Base-by-base conservation (phyloP, 768 basidiomycete species). In the Leccinum boreale region DNA sequence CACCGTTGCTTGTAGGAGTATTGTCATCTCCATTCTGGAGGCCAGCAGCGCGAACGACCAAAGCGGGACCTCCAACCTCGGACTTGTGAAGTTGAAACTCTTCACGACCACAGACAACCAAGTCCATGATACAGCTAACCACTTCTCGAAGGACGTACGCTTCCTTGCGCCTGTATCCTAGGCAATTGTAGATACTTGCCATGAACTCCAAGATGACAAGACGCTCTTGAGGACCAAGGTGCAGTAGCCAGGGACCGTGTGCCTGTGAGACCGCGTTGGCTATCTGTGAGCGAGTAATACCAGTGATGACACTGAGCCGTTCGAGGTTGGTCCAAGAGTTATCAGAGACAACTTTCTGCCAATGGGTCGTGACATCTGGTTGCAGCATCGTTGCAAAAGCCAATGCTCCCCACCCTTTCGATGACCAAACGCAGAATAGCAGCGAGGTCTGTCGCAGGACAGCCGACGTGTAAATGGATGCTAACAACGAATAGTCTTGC, bases 91-190 rank as follows among this genome's bases (percentile, higher is more conserved):
- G 75, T 47, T 79, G 75, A 17, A 81, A 81, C 65, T 84, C 80
- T 71, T 92, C 90, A 50, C 89, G 82, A 52, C 87, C 91, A 64
- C 85, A 90, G n/a, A 94, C 89, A 57, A 96, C 75, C 55, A 93
- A 79, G 67, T 94, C 94, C 76, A 95, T 77, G 54, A 93, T 72
- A 62, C 89, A 90, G 9, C 89, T 91, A 21, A 95, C 78, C 45
- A 97, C 81, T 67, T 98, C 94, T 11, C 96, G 81, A 24, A 94
- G 77, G 42, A 94, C 77, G 65, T 90, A 90, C 0, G 87, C 89
- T 74, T 97, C 95, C 74, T 96, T 96, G 49, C 97, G 81, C 53
- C 78, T 81, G 70, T 94, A 92, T 9, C 92, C 94, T 5, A 99
- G 71, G 62, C 85, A 88, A 11, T 87, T 81, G 70, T 89, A 95